Conservation (phyloP, 2,329 filamentous ascomycete genomes). For the Epichloe uncinata region DNA sequence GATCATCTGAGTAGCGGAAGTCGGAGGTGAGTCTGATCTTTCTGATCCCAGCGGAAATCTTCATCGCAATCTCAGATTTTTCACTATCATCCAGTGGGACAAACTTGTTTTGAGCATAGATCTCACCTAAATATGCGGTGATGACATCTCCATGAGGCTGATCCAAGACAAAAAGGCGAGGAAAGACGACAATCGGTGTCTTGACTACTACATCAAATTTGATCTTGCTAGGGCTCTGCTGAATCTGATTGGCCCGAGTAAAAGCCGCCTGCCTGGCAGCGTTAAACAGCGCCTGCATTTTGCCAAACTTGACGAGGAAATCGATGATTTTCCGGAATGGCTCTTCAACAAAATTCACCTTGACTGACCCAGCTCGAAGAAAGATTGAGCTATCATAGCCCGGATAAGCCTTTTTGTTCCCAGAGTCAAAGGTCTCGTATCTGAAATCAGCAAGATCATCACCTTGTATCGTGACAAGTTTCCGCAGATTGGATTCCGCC, state of each 20-base stretch:
- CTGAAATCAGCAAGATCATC: conserved; percentile 93
- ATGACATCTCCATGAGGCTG: conserved; percentile 64
- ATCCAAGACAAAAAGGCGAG: conserved; percentile 58
- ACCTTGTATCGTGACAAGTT: conserved; percentile 87
- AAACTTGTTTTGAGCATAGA: conserved; percentile 93
- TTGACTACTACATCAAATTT: conserved; percentile 90
- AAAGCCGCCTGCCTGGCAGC: conserved; percentile 89
- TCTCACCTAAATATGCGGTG: conserved; percentile 90
- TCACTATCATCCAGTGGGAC: conserved; percentile 67
- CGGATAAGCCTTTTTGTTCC: conserved; percentile 59
- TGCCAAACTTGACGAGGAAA: conserved; percentile 96
- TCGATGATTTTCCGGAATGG: conserved; percentile 97
- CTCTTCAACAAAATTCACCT: conserved; percentile 93
- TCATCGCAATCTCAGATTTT: conserved; percentile 66
- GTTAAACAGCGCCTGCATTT: conserved; percentile 99
- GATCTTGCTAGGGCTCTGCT: conserved; percentile 79
- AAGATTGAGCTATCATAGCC: conserved; percentile 90
- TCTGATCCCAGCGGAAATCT: conserved; percentile 78
- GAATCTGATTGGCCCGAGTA: conserved; percentile 83
- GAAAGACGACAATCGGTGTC: conserved; percentile 93
- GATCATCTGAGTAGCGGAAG: conserved; percentile 62
- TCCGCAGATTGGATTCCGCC: conserved; percentile 65
- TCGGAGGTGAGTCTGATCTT: conserved; percentile 85
- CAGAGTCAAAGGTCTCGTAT: conserved; percentile 85
- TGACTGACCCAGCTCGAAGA: conserved; percentile 84